Conservation (phyloP, 176 grass and related monocot species). For the Musa schizocarpa region DNA sequence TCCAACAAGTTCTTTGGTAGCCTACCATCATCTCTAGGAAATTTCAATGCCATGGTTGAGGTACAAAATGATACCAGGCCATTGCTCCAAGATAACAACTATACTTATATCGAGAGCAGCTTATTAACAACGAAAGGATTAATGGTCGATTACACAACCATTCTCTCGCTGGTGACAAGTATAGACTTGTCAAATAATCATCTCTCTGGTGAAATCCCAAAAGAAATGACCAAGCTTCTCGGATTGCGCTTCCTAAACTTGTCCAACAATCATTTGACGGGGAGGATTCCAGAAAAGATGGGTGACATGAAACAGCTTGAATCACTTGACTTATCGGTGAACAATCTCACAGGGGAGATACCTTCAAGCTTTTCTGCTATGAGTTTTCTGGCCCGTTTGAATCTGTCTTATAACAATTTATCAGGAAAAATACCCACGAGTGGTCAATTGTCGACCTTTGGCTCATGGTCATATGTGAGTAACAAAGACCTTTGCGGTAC, state of each 20-base stretch:
- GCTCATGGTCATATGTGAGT: not conserved
- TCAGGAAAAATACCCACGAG: not conserved
- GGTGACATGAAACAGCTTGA: not conserved
- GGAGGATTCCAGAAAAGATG: not conserved
- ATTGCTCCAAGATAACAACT: not conserved
- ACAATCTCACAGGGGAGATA: conserved; percentile 1
- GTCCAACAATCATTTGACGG: not conserved
- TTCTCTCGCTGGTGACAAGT: not conserved
- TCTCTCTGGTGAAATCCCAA: not conserved
- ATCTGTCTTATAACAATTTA: conserved; percentile 6
- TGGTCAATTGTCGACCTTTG: not conserved
- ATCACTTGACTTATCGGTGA: conserved; percentile 7
- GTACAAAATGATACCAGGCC: not conserved
- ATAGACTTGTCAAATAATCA: conserved; percentile 6
- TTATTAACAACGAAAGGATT: not conserved
- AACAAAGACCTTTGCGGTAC: not conserved
- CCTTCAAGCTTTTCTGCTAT: not conserved
- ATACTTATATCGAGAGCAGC: not conserved
- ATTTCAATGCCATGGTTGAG: not conserved
- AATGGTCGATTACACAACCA: not conserved
- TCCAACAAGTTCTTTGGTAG: not conserved
- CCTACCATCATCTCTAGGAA: not conserved
- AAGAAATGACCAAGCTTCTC: not conserved
- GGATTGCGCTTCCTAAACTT: not conserved
- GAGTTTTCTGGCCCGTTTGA: not conserved